Evolutionary conservation across 495 filamentous ascomycete genomes (phyloP), one percentile per base, ranked within the genome.

Genomic region (Aspergillus nanangensis): DNA sequence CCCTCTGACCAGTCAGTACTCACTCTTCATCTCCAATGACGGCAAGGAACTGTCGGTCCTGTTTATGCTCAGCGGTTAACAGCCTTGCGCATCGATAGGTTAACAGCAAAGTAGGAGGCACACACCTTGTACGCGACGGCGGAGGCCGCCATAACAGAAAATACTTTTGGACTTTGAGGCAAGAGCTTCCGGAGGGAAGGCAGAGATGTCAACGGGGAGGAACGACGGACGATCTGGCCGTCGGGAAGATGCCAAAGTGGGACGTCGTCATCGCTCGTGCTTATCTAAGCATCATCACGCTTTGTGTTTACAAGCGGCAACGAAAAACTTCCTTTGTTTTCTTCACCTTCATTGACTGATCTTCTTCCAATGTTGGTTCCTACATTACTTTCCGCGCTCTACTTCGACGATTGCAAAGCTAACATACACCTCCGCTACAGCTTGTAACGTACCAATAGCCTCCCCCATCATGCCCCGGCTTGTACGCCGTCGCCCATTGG

Each of bases 11-110:
- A n/a, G n/a, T n/a, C 24, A 38, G 8, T 27, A 25, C 31, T 66
- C 63, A 94, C 93, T 75, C 71, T 83, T 97, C 93, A 69, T 99
- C 94, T 27, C 91, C 92, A 57, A 99, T 97, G 22, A 97, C 91
- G 38, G 93, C 94, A 40, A 97, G 80, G 71, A 99, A 95, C 65
- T 97, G 86, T 52, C 94, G 80, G 69, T 96, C 88, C 72, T 95
- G 42, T 41, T 48, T 20, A 22, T 20, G 15, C 35, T 53, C 27
- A 9, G 31, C 20, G 29, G 21, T 18, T 14, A 39, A 29, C 5
- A 5, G 25, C 25, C 25, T 5, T 29, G 25, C 7, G 25, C 5
- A 29, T 31, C 33, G 43, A 17, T 8, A 13, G 27, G 41, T 22
- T 8, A 15, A 17, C 2, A 1, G 5, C 18, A 19, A 39, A 22